A percentile compares a stretch with the other conserved stretches of the same genome.
These are phyloP conservation scores for Trichoderma sp. DNA, from an alignment of 2,329 filamentous ascomycete species.

Conservation along the genomic window DNA sequence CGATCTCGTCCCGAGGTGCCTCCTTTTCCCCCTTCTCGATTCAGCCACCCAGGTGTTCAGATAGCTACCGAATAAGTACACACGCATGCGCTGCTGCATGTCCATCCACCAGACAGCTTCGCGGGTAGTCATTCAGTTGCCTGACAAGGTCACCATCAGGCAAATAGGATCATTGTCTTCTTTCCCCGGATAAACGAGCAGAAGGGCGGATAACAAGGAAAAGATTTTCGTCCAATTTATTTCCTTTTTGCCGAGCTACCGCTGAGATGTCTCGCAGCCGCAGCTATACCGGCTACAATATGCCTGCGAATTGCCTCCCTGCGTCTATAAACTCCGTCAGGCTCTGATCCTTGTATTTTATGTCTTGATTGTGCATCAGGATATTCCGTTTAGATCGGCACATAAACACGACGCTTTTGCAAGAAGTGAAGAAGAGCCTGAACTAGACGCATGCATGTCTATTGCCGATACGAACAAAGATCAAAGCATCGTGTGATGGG, in stretches of 20 bases:
- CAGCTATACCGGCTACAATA: background rate
- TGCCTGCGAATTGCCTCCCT: background rate
- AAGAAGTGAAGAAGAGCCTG: background rate
- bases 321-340: background rate
- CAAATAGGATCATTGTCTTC: conserved; percentile 14
- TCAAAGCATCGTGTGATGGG: background rate
- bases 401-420: background rate
- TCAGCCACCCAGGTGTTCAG: conserved; percentile 13
- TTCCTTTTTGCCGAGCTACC: background rate
- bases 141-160: conserved; percentile 3
- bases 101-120: conserved; percentile 13
- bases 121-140: background rate
- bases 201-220: background rate
- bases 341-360: background rate
- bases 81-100: conserved; percentile 16
- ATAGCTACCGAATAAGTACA: background rate
- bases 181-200: conserved; percentile 10
- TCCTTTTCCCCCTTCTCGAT: background rate
- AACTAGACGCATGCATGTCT: background rate
- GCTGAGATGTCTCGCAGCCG: background rate
- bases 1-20: background rate
- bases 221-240: background rate
- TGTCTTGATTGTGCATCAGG: background rate
- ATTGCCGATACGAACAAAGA: conserved; percentile 10
- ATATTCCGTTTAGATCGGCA: background rate